phyloP scores from a whole-genome alignment of 495 filamentous ascomycete genomes.

The Hypoxylon lienhwacheense region DNA sequence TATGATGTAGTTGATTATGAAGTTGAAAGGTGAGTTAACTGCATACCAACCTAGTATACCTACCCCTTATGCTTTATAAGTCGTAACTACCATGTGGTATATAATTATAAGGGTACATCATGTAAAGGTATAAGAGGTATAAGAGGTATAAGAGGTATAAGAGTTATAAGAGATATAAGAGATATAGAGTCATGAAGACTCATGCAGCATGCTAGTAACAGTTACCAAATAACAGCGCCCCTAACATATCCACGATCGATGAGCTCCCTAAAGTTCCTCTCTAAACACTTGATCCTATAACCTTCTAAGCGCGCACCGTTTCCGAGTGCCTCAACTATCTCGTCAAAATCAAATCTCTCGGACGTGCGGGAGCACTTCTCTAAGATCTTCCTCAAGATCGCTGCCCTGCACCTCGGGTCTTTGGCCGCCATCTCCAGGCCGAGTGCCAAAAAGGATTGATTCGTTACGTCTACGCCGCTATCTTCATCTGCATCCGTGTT shows the following conservation, averaged over 20 bases:
- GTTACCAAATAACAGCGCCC: constrained; percentile 27
- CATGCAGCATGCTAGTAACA: not conserved
- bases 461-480: constrained; percentile 25
- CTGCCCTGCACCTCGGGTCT: constrained; percentile 29
- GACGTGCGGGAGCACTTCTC: constrained; percentile 31
- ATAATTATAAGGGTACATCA: too few relatives aligned
- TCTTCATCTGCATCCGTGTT: not conserved
- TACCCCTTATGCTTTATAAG: too few relatives aligned
- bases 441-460: constrained; percentile 31
- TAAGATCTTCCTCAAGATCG: constrained; percentile 22
- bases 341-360: constrained; percentile 25
- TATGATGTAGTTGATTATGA: too few relatives aligned
- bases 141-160: too few relatives aligned
- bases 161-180: too few relatives aligned
- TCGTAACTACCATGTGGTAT: too few relatives aligned
- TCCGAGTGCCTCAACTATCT: constrained; percentile 18
- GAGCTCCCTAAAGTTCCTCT: constrained; percentile 27
- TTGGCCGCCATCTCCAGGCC: constrained; percentile 25
- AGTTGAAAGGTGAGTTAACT: too few relatives aligned
- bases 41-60: too few relatives aligned
- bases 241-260: constrained; percentile 30
- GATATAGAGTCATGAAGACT: not conserved
- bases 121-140: too few relatives aligned
- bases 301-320: constrained; percentile 13
- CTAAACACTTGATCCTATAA: constrained; percentile 20